Percentiles rank a stretch among this genome's conserved stretches.
Conservation (phyloP, 495 filamentous ascomycete species). For the Lasiosphaeria miniovina region DNA sequence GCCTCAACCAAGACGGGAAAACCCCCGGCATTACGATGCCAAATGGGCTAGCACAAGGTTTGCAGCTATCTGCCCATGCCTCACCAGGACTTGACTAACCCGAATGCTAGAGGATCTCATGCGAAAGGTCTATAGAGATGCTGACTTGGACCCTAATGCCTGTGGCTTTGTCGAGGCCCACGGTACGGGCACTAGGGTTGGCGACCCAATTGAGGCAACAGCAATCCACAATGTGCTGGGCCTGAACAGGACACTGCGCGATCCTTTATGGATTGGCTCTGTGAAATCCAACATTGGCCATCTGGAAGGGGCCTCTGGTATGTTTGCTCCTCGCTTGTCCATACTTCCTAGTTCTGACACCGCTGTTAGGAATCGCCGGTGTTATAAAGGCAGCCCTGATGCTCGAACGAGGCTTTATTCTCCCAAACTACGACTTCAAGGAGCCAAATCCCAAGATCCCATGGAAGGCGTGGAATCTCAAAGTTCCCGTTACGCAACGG, state of each 20-base stretch:
- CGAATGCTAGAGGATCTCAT: conserved; percentile 38
- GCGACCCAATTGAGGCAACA: conserved; percentile 46
- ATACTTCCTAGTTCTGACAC: neutral
- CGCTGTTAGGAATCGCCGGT: conserved; percentile 44
- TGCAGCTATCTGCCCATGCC: neutral
- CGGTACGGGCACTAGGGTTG: conserved; percentile 56
- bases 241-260: conserved; percentile 22
- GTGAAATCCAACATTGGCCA: conserved; percentile 60
- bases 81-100: conserved; percentile 15
- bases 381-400: conserved; percentile 57
- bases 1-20: conserved; percentile 60
- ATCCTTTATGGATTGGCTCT: conserved; percentile 50
- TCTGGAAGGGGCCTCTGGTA: conserved; percentile 48
- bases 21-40: conserved; percentile 60
- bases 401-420: conserved; percentile 51
- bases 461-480: conserved; percentile 45
- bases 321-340: neutral
- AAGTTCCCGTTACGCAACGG: conserved; percentile 35
- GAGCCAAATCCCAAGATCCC: conserved; percentile 51
- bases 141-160: conserved; percentile 38
- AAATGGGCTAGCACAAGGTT: conserved; percentile 53
- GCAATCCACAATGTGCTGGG: conserved; percentile 40
- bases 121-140: conserved; percentile 42
- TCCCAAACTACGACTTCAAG: conserved; percentile 50
- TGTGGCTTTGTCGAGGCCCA: conserved; percentile 48